These are phyloP conservation scores for Eremothecium cymbalariae DNA, from an alignment of 1,139 yeast species.

Conservation along the genomic window DNA sequence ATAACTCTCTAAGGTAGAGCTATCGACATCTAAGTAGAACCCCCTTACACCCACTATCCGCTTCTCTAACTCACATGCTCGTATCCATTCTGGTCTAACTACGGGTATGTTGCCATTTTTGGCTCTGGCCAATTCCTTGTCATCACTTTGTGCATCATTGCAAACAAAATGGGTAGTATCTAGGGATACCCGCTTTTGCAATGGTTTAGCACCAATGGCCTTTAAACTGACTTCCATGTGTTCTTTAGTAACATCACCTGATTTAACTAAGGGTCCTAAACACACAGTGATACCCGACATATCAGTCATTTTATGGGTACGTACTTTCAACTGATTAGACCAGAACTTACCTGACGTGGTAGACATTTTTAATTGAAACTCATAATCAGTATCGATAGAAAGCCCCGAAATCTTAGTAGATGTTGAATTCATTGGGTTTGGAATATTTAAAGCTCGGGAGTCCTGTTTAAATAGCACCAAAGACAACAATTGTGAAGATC, in stretches of 20 bases:
- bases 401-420: slow-evolving; percentile 87
- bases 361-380: slow-evolving; percentile 69
- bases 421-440: slow-evolving; percentile 70
- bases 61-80: slow-evolving; percentile 86
- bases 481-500: slow-evolving; percentile 73
- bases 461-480: slow-evolving; percentile 60
- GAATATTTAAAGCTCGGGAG: slow-evolving; percentile 78
- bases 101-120: slow-evolving; percentile 83
- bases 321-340: slow-evolving; percentile 61
- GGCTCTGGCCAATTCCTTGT: slow-evolving; percentile 50
- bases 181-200: slow-evolving; percentile 64
- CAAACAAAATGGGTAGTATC: slow-evolving; percentile 94
- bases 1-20: slow-evolving; percentile 29
- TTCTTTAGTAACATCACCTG: slow-evolving; percentile 47
- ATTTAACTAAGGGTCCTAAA: slow-evolving; percentile 65
- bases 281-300: slow-evolving; percentile 89
- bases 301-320: slow-evolving; percentile 95
- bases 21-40: slow-evolving; percentile 50
- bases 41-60: slow-evolving; percentile 90
- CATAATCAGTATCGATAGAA: slow-evolving; percentile 76
- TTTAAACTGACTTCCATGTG: slow-evolving; percentile 59
- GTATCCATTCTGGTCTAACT: slow-evolving; percentile 93
- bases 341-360: slow-evolving; percentile 82
- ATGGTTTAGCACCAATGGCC: slow-evolving; percentile 76
- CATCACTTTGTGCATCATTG: slow-evolving; percentile 40